These are phyloP conservation scores for Vaccinium myrtillus DNA, from an alignment of 148 eudicot genomes.

Conservation along the genomic window DNA sequence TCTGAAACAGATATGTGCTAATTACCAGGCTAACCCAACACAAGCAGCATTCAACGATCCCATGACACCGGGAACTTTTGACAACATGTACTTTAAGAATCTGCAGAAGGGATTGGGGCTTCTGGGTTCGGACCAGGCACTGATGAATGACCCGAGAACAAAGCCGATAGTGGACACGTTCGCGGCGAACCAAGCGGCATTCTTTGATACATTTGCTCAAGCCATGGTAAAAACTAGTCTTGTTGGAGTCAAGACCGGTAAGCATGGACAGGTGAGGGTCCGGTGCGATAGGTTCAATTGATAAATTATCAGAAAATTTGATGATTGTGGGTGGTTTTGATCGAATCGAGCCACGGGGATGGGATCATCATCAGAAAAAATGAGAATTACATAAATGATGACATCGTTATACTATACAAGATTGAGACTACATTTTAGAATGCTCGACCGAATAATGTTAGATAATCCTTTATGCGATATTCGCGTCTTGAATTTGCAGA, in stretches of 20 bases:
- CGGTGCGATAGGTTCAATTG: constrained; percentile 26
- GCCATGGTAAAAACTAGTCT: constrained; percentile 28
- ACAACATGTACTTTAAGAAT: constrained; percentile 24
- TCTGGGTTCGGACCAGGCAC: constrained; percentile 22
- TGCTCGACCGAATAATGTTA: not conserved
- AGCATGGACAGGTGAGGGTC: constrained; percentile 20
- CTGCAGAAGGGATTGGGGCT: constrained; percentile 25
- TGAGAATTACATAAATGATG: not conserved
- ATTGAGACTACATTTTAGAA: too few species aligned
- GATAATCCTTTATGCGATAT: not conserved
- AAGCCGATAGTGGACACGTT: constrained; percentile 19
- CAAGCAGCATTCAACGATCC: constrained; percentile 8
- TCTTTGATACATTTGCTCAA: constrained; percentile 15
- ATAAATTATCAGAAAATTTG: not conserved
- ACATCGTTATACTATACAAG: not conserved
- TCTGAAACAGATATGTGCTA: not conserved
- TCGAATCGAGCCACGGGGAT: not conserved
- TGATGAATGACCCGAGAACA: constrained; percentile 22
- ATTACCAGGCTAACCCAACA: not conserved
- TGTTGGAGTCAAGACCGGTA: constrained; percentile 23
- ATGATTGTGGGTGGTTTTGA: not conserved
- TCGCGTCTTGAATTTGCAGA: not conserved
- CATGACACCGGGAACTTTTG: not conserved
- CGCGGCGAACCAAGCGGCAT: constrained; percentile 14
- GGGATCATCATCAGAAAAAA: not conserved